phyloP scores from a whole-genome alignment of 2,329 filamentous ascomycete species.

The Catunica adiposa region DNA sequence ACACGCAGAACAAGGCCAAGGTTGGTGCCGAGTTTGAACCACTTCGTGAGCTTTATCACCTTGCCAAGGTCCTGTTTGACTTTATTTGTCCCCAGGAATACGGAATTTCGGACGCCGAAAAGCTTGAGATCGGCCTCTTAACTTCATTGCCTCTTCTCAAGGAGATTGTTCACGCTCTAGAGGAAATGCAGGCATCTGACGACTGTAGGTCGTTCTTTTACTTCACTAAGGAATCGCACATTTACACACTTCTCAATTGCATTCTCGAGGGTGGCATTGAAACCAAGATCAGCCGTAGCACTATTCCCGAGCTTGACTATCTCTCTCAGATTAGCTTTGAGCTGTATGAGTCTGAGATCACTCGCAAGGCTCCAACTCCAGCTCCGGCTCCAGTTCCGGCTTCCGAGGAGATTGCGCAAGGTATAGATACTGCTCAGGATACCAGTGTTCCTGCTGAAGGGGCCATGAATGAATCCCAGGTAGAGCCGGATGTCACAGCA shows the following conservation, averaged over 20 bases:
- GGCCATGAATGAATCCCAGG: not conserved
- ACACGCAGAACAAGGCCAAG: slow-evolving; percentile 58
- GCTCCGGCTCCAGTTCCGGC: slow-evolving; percentile 11
- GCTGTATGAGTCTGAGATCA: slow-evolving; percentile 82
- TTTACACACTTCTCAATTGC: slow-evolving; percentile 94
- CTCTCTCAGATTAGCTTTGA: slow-evolving; percentile 96
- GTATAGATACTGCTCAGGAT: not conserved
- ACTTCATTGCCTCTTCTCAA: slow-evolving; percentile 87
- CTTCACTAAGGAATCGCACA: slow-evolving; percentile 98
- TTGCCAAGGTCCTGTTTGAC: slow-evolving; percentile 91
- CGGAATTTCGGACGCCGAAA: slow-evolving; percentile 86
- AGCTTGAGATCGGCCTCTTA: slow-evolving; percentile 92
- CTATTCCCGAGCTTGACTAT: slow-evolving; percentile 94
- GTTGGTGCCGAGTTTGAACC: slow-evolving; percentile 73
- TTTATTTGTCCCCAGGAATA: slow-evolving; percentile 98
- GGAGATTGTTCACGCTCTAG: slow-evolving; percentile 91
- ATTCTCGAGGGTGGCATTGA: slow-evolving; percentile 93
- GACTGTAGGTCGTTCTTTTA: slow-evolving; percentile 96
- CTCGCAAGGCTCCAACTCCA: slow-evolving; percentile 24
- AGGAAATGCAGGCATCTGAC: slow-evolving; percentile 89
- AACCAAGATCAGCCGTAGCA: slow-evolving; percentile 88
- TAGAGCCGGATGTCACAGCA: too few relatives aligned
- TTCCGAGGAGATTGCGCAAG: not conserved
- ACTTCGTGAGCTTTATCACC: slow-evolving; percentile 77
- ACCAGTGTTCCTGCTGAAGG: not conserved